These are phyloP conservation scores for Cercis canadensis DNA, from an alignment of 306 rosid species.

Conservation along the genomic window DNA sequence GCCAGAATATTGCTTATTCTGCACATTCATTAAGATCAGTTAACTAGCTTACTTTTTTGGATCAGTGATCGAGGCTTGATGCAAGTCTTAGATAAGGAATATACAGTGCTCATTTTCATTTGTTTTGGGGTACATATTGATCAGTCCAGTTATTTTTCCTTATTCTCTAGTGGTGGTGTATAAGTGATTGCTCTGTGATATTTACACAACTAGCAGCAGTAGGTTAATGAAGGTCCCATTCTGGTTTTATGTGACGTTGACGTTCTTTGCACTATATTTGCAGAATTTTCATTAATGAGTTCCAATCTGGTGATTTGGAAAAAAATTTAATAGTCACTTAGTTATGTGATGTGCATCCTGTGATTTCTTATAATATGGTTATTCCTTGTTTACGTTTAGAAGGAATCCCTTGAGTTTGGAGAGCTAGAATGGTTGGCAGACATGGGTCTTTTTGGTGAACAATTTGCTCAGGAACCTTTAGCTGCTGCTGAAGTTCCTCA, in stretches of 20 bases:
- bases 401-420: conserved; percentile 79
- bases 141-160: not conserved
- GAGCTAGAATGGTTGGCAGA: conserved; percentile 93
- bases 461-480: conserved; percentile 62
- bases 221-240: conserved; percentile 1
- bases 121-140: not conserved
- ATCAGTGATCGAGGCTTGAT: no score
- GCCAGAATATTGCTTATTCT: no score
- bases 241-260: not conserved
- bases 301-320: conserved; percentile 17
- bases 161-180: not conserved
- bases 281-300: not conserved
- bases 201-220: not conserved
- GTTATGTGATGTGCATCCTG: not conserved
- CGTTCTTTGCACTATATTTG: conserved; percentile 15
- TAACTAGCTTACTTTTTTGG: no score
- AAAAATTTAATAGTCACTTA: not conserved
- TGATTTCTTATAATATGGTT: not conserved
- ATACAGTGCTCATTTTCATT: not conserved
- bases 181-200: not conserved
- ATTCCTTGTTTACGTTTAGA: conserved; percentile 52
- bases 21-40: not conserved
- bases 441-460: conserved; percentile 72
- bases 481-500: conserved; percentile 98
- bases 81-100: not conserved